phyloP scores from a whole-genome alignment of 2,329 filamentous ascomycete species.

The Byssoonygena ceratinophila region DNA sequence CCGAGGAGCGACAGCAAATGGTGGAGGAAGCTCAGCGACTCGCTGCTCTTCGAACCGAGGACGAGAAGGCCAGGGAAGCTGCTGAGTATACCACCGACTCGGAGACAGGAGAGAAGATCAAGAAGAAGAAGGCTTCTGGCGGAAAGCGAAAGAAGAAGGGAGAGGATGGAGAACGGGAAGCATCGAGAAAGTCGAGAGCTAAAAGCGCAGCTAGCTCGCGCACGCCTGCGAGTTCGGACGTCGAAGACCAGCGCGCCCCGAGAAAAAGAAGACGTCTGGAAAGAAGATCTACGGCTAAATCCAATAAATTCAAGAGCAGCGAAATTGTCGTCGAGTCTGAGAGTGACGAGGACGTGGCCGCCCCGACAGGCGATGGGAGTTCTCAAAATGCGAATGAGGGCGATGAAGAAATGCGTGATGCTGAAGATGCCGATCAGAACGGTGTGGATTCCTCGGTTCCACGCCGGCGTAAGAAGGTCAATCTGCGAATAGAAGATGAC shows the following conservation, averaged over 20 bases:
- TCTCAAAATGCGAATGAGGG: slow-evolving; percentile 22
- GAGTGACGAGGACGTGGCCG: slow-evolving; percentile 39
- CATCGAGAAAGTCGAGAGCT: slow-evolving; percentile 21
- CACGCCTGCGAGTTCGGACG: slow-evolving; percentile 17
- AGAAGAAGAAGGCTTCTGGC: slow-evolving; percentile 56
- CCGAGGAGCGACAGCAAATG: slow-evolving; percentile 75
- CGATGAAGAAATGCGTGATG: slow-evolving; percentile 21
- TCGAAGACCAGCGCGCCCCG: slow-evolving; percentile 23
- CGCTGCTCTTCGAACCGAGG: slow-evolving; percentile 59
- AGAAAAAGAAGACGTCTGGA: slow-evolving; percentile 54
- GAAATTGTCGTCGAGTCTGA: slow-evolving; percentile 75
- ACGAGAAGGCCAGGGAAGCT: slow-evolving; percentile 56
- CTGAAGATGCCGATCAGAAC: slow-evolving; percentile 36
- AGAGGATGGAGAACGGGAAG: slow-evolving; percentile 36
- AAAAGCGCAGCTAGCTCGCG: slow-evolving; percentile 27
- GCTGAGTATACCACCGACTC: slow-evolving; percentile 72
- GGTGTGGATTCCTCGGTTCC: slow-evolving; percentile 30
- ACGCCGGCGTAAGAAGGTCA: slow-evolving; percentile 27
- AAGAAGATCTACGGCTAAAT: slow-evolving; percentile 38
- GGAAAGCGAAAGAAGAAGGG: slow-evolving; percentile 54
- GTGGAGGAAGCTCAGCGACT: slow-evolving; percentile 62
- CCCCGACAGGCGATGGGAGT: neutral
- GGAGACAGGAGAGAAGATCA: slow-evolving; percentile 71
- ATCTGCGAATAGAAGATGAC: slow-evolving; percentile 30
- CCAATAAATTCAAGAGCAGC: slow-evolving; percentile 68